A percentile compares a stretch with the other conserved stretches of the same genome.
phyloP scores from a whole-genome alignment of 2,329 filamentous ascomycete genomes.

The Exophiala viscosa region DNA sequence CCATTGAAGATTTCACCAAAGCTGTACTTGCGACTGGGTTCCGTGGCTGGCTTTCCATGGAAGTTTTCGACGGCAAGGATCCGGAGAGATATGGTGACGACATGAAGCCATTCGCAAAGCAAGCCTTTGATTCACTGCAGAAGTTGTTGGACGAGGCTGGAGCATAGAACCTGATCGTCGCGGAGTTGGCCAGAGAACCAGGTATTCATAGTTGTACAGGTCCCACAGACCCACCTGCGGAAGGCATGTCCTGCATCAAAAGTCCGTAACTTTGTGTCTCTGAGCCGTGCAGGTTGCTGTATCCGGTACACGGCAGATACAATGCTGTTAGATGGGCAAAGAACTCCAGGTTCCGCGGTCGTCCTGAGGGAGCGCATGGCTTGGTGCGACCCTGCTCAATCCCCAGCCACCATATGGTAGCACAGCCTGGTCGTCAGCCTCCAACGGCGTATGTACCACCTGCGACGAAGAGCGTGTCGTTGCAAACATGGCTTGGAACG shows the following conservation, averaged over 20 bases:
- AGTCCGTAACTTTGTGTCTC: neutral
- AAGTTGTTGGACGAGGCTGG: conserved; percentile 36
- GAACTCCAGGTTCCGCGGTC: no score
- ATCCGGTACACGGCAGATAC: neutral
- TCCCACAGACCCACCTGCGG: neutral
- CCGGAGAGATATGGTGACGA: conserved; percentile 53
- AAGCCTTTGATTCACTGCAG: conserved; percentile 50
- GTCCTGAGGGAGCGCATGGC: no score
- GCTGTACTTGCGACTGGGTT: conserved; percentile 68
- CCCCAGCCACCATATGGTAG: no score
- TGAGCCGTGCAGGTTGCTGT: neutral
- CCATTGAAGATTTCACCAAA: conserved; percentile 60
- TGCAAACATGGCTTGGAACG: no score
- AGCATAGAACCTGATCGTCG: neutral
- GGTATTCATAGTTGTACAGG: neutral
- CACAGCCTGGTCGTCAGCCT: no score
- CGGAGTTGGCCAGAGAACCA: neutral
- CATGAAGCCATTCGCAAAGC: conserved; percentile 48
- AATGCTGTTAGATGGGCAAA: no score
- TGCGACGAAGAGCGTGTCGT: no score
- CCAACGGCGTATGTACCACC: no score
- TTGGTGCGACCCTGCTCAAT: no score
- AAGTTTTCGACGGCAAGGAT: conserved; percentile 63
- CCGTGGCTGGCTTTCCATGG: conserved; percentile 63
- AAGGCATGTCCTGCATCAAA: neutral